Evolutionary conservation across 768 basidiomycete species (phyloP).

Genomic region (Auricularia auricula-judae): DNA sequence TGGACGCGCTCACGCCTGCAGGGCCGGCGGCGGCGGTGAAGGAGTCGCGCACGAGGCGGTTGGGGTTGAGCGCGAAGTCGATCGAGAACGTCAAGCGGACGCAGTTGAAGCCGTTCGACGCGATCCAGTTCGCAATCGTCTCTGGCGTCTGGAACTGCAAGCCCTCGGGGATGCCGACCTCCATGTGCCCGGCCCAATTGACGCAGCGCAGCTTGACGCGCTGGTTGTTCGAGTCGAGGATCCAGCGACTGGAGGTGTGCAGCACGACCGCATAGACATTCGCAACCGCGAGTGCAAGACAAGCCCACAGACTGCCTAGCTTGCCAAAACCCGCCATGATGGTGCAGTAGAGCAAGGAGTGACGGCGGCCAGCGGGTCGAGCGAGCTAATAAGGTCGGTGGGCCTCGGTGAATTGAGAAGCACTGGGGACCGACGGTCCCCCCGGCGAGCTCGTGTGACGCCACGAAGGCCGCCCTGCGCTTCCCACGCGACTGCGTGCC

Average conservation of each 20-base stretch:
- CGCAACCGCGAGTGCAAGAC: background rate
- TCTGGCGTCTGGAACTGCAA: background rate
- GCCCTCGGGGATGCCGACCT: background rate
- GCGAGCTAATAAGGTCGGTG: background rate
- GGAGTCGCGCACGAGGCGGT: background rate
- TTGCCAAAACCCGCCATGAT: no score
- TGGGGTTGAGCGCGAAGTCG: background rate
- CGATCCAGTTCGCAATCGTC: background rate
- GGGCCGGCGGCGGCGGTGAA: background rate
- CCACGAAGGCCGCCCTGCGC: background rate
- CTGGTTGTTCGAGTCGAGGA: background rate
- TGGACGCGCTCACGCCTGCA: background rate
- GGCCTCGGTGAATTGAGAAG: background rate
- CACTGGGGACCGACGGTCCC: background rate
- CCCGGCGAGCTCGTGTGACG: background rate
- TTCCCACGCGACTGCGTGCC: no score
- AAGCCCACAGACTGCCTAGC: background rate
- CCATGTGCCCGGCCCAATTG: slow-evolving; percentile 1
- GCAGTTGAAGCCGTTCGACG: background rate
- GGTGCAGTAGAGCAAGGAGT: no score
- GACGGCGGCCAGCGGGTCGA: background rate
- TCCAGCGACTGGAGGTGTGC: background rate
- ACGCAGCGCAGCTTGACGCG: slow-evolving; percentile 1
- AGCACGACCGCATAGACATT: background rate
- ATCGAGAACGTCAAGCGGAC: background rate